Percentiles rank a stretch among this genome's conserved stretches.
Evolutionary conservation across 495 filamentous ascomycete species (phyloP).

Genomic region (Bryoglossum gracile): DNA sequence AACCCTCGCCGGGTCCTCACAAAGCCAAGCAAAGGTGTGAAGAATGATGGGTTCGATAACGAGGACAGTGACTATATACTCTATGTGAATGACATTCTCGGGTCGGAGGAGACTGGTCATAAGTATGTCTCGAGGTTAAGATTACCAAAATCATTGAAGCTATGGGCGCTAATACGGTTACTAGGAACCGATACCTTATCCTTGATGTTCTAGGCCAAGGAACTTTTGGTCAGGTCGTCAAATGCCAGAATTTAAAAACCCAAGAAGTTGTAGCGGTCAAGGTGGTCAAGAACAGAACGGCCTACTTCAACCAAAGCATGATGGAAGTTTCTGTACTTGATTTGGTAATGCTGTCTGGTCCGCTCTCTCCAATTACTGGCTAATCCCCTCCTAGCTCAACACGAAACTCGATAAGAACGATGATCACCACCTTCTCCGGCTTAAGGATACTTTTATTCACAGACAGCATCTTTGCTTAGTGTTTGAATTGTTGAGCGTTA

Average conservation of each 20-base stretch:
- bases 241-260: slow-evolving; percentile 97
- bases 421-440: slow-evolving; percentile 89
- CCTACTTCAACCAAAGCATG: slow-evolving; percentile 99
- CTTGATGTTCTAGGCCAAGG: slow-evolving; percentile 96
- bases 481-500: slow-evolving; percentile 95
- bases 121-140: slow-evolving; percentile 55
- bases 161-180: slow-evolving; percentile 19
- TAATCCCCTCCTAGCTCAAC: slow-evolving; percentile 58
- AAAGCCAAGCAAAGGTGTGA: slow-evolving; percentile 98
- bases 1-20: slow-evolving; percentile 95
- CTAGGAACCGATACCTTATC: slow-evolving; percentile 93
- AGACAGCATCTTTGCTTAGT: slow-evolving; percentile 95
- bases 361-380: neutral
- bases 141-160: slow-evolving; percentile 14
- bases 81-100: slow-evolving; percentile 97
- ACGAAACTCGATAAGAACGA: slow-evolving; percentile 99
- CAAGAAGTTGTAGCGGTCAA: slow-evolving; percentile 99
- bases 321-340: slow-evolving; percentile 99
- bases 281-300: slow-evolving; percentile 98
- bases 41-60: slow-evolving; percentile 99
- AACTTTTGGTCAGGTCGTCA: slow-evolving; percentile 99
- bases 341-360: slow-evolving; percentile 51
- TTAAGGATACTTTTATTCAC: slow-evolving; percentile 99
- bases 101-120: slow-evolving; percentile 94
- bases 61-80: slow-evolving; percentile 99